These are phyloP conservation scores for Neopestalotiopsis clavispora DNA, from an alignment of 2,329 filamentous ascomycete genomes.

Conservation along the genomic window DNA sequence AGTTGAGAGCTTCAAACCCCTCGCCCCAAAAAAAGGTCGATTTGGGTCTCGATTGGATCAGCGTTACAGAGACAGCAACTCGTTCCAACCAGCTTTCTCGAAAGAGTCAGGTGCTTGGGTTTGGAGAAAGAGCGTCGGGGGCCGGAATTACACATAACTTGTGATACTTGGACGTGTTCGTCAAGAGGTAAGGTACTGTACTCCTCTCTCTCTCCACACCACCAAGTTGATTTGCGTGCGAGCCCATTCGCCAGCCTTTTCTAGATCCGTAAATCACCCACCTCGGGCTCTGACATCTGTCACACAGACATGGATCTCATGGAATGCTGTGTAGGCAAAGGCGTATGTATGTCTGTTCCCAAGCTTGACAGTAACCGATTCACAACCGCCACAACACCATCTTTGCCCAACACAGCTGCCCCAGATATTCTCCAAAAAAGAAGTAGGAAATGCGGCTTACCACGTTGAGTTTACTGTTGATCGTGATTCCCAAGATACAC, in stretches of 20 bases:
- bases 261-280: not conserved
- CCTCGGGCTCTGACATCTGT: not conserved
- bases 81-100: constrained; percentile 11
- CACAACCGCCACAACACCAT: not conserved
- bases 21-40: constrained; percentile 2
- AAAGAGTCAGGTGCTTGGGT: constrained; percentile 7
- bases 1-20: not conserved
- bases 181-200: too few species aligned
- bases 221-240: not conserved
- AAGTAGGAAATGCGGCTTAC: not conserved
- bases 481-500: not conserved
- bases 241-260: not conserved
- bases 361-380: not conserved
- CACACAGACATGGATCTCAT: not conserved
- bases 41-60: constrained; percentile 16
- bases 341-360: not conserved
- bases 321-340: not conserved
- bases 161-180: not conserved
- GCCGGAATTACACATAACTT: not conserved
- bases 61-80: constrained; percentile 5
- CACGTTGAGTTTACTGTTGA: not conserved
- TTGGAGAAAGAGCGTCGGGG: not conserved
- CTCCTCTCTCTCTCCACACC: not conserved
- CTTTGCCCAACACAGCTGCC: not conserved
- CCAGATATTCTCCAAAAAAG: not conserved